Conservation (phyloP, 768 basidiomycete genomes). For the Termitomyces sp. region DNA sequence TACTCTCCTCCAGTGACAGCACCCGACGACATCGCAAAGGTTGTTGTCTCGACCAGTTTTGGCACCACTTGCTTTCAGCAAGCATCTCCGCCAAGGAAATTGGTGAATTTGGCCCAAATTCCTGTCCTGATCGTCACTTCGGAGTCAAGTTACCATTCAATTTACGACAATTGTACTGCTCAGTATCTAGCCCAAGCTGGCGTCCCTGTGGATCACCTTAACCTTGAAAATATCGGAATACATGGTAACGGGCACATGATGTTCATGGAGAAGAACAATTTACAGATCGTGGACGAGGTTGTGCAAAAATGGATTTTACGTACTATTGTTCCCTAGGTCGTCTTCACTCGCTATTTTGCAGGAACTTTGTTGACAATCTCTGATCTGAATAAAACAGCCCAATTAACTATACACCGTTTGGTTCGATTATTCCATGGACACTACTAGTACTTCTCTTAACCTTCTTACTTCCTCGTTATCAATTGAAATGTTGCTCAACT, state of each 20-base stretch:
- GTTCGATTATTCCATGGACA: no score
- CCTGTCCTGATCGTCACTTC: conserved; percentile 45
- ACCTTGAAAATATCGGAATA: conserved; percentile 36
- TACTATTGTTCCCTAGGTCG: neutral
- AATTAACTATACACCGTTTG: neutral
- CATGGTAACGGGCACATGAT: conserved; percentile 52
- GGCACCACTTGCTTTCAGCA: conserved; percentile 39
- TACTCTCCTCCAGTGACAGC: conserved; percentile 36
- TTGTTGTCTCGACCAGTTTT: conserved; percentile 19
- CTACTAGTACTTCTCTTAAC: no score
- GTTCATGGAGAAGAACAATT: conserved; percentile 47
- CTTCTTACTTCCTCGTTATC: no score
- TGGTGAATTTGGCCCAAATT: conserved; percentile 34
- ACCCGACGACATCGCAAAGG: conserved; percentile 28
- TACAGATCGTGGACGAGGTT: conserved; percentile 35
- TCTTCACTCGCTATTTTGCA: neutral
- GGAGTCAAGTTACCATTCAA: conserved; percentile 42
- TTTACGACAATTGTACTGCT: conserved; percentile 41
- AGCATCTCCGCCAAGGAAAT: conserved; percentile 31
- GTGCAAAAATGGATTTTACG: neutral
- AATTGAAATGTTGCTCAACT: no score
- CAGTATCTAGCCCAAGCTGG: conserved; percentile 39
- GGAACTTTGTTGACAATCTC: neutral
- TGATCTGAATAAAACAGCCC: neutral
- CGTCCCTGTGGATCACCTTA: conserved; percentile 34